Evolutionary conservation across 192 early-diverging fungal species (phyloP), one percentile per base, ranked within the genome.

Genomic region (Rhizophagus clarus): DNA sequence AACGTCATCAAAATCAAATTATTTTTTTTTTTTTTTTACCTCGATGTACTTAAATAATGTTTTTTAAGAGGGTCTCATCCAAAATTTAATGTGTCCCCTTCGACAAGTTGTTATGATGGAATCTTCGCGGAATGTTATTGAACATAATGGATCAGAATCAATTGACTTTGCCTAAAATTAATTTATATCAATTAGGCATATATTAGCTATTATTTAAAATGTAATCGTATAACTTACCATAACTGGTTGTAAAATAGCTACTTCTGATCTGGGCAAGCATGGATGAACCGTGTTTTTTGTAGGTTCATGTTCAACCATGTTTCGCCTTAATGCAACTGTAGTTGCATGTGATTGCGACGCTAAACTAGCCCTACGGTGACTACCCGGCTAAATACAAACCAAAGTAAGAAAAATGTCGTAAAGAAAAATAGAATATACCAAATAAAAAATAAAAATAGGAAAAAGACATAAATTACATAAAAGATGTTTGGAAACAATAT

Each of bases 51-150:
- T 40, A 40, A 3, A 67, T 67, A 12, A 0, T 12, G n/a, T 45
- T 45, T 15, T 32, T 17, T 67, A 66, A 66, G 64, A 31, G 14
- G 95, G 95, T 9, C 95, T 88, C 61, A 77, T 79, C 94, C 94
- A 97, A 22, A 95, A 81, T 77, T 90, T 93, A 37, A 97, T 82
- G 47, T 85, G 82, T n/a, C 96, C 96, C 10, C 83, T 81, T 17
- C 91, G 88, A 75, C 95, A 94, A 9, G 92, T 89, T 0, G 94
- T 94, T 56, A 95, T 88, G 12, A 97, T 81, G 1, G 90, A 78
- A 82, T 94, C 92, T 51, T 90, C 91, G 1, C 90, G 85, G 78
- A 97, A 92, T 8, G 85, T 83, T 29, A 97, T 71, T 0, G 88
- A 86, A 40, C 86, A 85, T 15, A 95, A 37, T 1, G 94, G 90